Evolutionary conservation across 2,329 filamentous ascomycete genomes (phyloP), one percentile per base, ranked within the genome.

Genomic region (Elsinoe necatrix): DNA sequence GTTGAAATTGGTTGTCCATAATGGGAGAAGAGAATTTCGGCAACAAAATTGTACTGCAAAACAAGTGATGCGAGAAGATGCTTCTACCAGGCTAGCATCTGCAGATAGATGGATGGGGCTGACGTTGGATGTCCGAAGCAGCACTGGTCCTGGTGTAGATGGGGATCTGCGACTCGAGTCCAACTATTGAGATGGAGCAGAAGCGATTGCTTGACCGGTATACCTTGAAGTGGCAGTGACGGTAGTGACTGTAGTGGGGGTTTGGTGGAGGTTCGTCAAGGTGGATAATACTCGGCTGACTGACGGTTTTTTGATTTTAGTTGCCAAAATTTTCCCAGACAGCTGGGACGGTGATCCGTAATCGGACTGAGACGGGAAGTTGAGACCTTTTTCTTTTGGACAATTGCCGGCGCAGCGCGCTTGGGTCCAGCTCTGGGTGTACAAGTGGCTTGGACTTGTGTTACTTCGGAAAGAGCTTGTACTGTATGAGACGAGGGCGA

Each of bases 1-100:
- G 20, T n/a, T 34, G 34, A 29, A 54, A 57, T 27, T 57, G 56
- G n/a, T 45, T 57, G n/a, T 57, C 56, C 56, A 57, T 57, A 47
- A 14, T 51, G 23, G 25, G 48, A 18, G 31, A 23, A 25, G 21
- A 37, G 31, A 52, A 52, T 52, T 52, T 52, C 48, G 29, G 45
- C 45, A 52, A 14, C 25, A 23, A 14, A 20, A 39, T 29, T 39
- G 31, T 18, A 21, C 20, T 25, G 41, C 41, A 45, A 45, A 45
- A 25, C 20, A 25, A 45, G 11, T 50, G 27, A 50, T 31, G 45
- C 48, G 31, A 39, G 48, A 52, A 21, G 48, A 14, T 37, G 34
- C 47, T 52, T 34, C 25, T 52, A 52, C 18, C 48, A 25, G 29
- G 14, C 16, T 34, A 21, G 31, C 48, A 52, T 52, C 48, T 52